Evolutionary conservation across 2,329 filamentous ascomycete species (phyloP), one percentile per base, ranked within the genome.

Genomic region (Cadophora gregata): DNA sequence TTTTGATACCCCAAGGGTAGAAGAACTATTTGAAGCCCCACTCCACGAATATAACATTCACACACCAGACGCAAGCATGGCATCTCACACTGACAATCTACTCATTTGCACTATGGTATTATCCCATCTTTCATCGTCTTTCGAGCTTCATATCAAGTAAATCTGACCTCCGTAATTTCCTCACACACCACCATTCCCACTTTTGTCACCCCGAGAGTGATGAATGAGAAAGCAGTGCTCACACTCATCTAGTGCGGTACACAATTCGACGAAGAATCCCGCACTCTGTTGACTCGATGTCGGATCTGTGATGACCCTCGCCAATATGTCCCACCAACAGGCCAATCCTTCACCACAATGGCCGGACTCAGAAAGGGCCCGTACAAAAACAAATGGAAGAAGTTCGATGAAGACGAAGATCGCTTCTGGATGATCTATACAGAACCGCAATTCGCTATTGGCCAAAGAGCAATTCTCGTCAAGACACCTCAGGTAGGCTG

Each of bases 231-330:
- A 16, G 14, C 21, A 8, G 21, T 29, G 42, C 21, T 63, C 29
- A 42, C 31, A 38, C 83, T 90, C 45, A 81, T 93, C 71, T 93
- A 90, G 5, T 93, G 90, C 76, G 90, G 90, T 25, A 92, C 89
- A 0, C 90, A 93, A 74, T 92, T 84, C 77, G 86, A 88, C 53
- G 80, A 81, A 1, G 75, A 83, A 0, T 82, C 87, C 68, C 79
- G 79, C 48, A 69, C 78, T 14, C 74, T 81, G 31, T 79, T 88
- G 51, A 82, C 79, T 63, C 84, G 81, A 4, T 93, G 90, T 79
- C 84, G 85, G 66, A 91, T 93, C 69, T 93, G 91, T 79, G 90
- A 93, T 76, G 90, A 92, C 76, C 83, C 90, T 0, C 85, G 91
- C 4, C 90, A 93, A 78, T 93, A 85, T 74, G 87, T 91, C 0